These are phyloP conservation scores for Septoria linicola DNA, from an alignment of 2,329 filamentous ascomycete species.

Conservation along the genomic window DNA sequence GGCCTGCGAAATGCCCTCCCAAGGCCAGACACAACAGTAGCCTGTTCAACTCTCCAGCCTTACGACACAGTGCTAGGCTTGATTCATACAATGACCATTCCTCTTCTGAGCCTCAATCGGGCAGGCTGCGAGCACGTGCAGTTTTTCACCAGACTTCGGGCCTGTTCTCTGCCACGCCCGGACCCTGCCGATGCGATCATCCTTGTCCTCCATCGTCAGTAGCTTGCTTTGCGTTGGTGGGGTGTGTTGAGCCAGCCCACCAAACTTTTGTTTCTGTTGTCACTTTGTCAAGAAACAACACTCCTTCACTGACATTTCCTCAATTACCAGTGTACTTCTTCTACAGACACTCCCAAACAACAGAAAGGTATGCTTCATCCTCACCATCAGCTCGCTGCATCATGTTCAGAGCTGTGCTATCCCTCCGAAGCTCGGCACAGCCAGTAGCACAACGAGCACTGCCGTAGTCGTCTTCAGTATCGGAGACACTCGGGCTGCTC, in stretches of 20 bases:
- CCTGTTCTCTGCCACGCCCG: slow-evolving; percentile 1
- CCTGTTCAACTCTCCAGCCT: not conserved
- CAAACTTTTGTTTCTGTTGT: no score
- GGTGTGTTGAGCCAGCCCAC: slow-evolving; percentile 4
- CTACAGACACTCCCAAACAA: no score
- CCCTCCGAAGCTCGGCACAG: not conserved
- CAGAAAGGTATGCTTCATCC: no score
- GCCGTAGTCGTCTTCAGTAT: not conserved
- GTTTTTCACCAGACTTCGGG: slow-evolving; percentile 1
- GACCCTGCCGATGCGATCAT: slow-evolving; percentile 1
- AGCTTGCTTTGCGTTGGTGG: not conserved
- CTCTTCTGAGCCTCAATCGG: not conserved
- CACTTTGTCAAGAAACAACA: no score
- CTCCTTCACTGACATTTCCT: no score
- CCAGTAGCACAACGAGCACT: no score
- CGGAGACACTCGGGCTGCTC: not conserved
- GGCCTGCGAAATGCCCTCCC: no score
- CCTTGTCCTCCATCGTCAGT: slow-evolving; percentile 3
- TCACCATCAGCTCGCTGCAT: no score
- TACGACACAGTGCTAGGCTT: slow-evolving; percentile 1
- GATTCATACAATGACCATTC: slow-evolving; percentile 6
- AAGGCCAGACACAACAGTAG: not conserved
- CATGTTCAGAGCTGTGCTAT: not conserved
- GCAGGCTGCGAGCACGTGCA: slow-evolving; percentile 1
- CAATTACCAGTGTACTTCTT: no score